Percentiles rank a stretch among this genome's conserved stretches.
These are phyloP conservation scores for Monilinia laxa DNA, from an alignment of 2,329 filamentous ascomycete genomes.

Conservation along the genomic window DNA sequence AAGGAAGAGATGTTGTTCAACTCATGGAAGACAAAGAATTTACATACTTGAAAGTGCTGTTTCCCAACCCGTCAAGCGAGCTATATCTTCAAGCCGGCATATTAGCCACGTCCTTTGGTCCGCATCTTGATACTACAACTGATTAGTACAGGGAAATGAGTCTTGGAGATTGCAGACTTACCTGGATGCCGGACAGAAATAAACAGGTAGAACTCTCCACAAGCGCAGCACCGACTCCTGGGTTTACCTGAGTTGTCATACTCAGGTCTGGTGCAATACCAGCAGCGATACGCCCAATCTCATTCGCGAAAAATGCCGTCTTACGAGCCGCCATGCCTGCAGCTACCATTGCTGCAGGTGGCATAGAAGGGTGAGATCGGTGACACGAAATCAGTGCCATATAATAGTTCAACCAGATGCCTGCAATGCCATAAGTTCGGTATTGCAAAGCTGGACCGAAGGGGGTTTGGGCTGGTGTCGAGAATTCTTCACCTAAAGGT, in stretches of 20 bases:
- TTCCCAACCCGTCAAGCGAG: conserved; percentile 82
- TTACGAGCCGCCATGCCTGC: conserved; percentile 73
- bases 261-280: conserved; percentile 57
- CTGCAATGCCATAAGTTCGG: conserved; percentile 81
- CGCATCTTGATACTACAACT: conserved; percentile 64
- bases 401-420: conserved; percentile 85
- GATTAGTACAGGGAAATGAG: neutral
- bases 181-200: conserved; percentile 82
- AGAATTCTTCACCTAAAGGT: conserved; percentile 68
- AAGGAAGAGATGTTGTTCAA: neutral
- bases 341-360: conserved; percentile 80
- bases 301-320: conserved; percentile 68
- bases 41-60: conserved; percentile 64
- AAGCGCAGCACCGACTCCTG: conserved; percentile 74
- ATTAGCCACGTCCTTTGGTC: conserved; percentile 77
- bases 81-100: conserved; percentile 69
- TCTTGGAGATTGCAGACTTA: conserved; percentile 40
- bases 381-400: conserved; percentile 81
- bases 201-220: conserved; percentile 80
- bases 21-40: neutral
- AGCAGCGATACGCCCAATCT: conserved; percentile 77
- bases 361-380: conserved; percentile 84
- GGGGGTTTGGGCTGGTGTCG: conserved; percentile 62
- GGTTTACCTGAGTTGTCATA: conserved; percentile 61
- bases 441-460: conserved; percentile 84